Evolutionary conservation across 2,329 filamentous ascomycete genomes (phyloP).

Genomic region (Metarhizium robertsii): DNA sequence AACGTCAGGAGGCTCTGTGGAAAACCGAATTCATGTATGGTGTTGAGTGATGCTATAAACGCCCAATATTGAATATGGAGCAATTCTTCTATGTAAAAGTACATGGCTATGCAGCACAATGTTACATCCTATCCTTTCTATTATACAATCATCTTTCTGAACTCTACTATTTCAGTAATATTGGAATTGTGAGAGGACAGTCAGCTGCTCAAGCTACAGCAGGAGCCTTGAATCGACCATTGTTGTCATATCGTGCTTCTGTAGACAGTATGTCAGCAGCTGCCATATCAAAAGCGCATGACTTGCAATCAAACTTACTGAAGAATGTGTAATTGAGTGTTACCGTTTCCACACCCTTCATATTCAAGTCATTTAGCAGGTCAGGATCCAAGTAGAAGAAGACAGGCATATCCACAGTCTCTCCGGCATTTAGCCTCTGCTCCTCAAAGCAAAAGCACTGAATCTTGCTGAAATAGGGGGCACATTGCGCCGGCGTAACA

Average conservation of each 20-base stretch:
- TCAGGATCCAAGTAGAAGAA: slow-evolving; percentile 99
- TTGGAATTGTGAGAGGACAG: background rate
- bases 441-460: slow-evolving; percentile 99
- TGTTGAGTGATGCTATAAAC: too few relatives aligned
- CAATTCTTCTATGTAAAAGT: background rate
- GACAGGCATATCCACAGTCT: slow-evolving; percentile 98
- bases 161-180: background rate
- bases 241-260: slow-evolving; percentile 39
- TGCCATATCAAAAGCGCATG: background rate
- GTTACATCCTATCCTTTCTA: background rate
- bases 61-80: background rate
- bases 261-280: slow-evolving; percentile 23
- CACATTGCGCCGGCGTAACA: slow-evolving; percentile 90
- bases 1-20: background rate
- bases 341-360: slow-evolving; percentile 90
- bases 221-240: slow-evolving; percentile 33
- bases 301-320: slow-evolving; percentile 51
- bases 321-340: slow-evolving; percentile 98
- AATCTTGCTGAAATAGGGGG: slow-evolving; percentile 98
- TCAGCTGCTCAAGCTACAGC: slow-evolving; percentile 8
- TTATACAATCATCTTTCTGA: background rate
- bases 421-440: slow-evolving; percentile 85
- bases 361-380: slow-evolving; percentile 81
- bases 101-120: background rate
- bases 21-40: background rate